Evolutionary conservation across 805 yeast genomes (phyloP), one percentile per base, ranked within the genome.

Genomic region (Lachancea sp.): DNA sequence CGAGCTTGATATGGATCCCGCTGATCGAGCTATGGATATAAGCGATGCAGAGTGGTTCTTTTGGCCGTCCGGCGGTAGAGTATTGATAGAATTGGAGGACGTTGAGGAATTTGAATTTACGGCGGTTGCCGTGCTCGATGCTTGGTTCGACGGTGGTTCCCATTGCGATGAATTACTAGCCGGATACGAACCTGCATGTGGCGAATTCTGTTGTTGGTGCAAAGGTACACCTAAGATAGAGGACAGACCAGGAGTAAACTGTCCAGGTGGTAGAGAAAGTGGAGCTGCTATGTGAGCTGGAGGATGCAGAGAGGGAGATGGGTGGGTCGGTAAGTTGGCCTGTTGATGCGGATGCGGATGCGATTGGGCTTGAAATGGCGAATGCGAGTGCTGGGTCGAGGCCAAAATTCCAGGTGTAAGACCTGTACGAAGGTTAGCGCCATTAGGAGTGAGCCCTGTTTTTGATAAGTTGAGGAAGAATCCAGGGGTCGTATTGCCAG

Each of bases 401-500:
- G 39, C 5, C 67, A 71, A 22, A 8, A 51, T 46, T 2, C 79
- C 84, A 0, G 89, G 89, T 0, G 89, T 80, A 20, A 81, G 57
- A 0, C 92, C 90, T 0, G 84, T 69, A 48, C 95, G 69, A 36
- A 85, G 49, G 36, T 78, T 72, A 4, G 86, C 75, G 55, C 84
- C 94, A 58, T 79, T 83, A 2, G 92, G 92, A 0, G 88, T 80
- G 34, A 85, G 65, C 0, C 87, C 90, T 0, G 84, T 61, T 42
- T 66, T 56, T 22, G 65, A 58, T 36, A 62, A 50, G 32, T 47
- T 49, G 16, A 55, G 36, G 16, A 47, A 47, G 19, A 52, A 50
- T 1, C 53, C 48, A 2, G 57, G 50, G 12, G 49, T 40, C 2
- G 38, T 35, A 20, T 31, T 29, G 13, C 43, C 42, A 8, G 38